Evolutionary conservation across 2,329 filamentous ascomycete genomes (phyloP).

Genomic region (Neopestalotiopsis rosae): DNA sequence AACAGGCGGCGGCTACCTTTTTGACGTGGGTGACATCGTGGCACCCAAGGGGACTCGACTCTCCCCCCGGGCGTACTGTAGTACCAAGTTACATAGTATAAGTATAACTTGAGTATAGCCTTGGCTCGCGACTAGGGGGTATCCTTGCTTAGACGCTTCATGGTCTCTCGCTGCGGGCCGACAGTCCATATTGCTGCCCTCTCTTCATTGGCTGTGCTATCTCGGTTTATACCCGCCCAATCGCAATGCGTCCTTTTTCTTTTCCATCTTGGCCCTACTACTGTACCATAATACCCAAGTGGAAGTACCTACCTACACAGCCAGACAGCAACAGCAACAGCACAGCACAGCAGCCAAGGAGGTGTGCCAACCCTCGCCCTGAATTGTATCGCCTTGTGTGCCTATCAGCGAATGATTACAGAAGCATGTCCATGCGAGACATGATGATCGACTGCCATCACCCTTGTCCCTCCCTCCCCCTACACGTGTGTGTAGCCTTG

Average conservation of each 20-base stretch:
- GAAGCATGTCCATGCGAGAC: conserved; percentile 10
- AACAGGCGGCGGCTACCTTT: neutral
- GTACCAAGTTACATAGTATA: conserved; percentile 20
- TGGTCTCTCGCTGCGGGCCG: conserved; percentile 35
- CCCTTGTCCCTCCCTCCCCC: neutral
- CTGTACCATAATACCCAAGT: neutral
- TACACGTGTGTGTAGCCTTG: neutral
- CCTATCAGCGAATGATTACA: neutral
- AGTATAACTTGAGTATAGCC: conserved; percentile 32
- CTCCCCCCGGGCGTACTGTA: neutral
- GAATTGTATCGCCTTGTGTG: neutral
- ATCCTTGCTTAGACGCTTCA: conserved; percentile 18
- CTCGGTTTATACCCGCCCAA: conserved; percentile 30
- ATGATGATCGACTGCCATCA: conserved; percentile 2
- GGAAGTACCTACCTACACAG: too few relatives aligned
- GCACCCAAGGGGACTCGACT: neutral
- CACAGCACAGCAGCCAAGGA: neutral
- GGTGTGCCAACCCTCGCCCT: neutral
- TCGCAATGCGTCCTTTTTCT: conserved; percentile 18
- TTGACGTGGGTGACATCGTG: conserved; percentile 26
- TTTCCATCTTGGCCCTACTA: neutral
- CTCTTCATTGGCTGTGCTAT: conserved; percentile 17
- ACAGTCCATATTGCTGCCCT: conserved; percentile 40
- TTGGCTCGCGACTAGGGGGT: conserved; percentile 23
- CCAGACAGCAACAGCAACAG: too few relatives aligned